These are phyloP conservation scores for Thelonectria discophora DNA, from an alignment of 2,329 filamentous ascomycete species.

Conservation along the genomic window DNA sequence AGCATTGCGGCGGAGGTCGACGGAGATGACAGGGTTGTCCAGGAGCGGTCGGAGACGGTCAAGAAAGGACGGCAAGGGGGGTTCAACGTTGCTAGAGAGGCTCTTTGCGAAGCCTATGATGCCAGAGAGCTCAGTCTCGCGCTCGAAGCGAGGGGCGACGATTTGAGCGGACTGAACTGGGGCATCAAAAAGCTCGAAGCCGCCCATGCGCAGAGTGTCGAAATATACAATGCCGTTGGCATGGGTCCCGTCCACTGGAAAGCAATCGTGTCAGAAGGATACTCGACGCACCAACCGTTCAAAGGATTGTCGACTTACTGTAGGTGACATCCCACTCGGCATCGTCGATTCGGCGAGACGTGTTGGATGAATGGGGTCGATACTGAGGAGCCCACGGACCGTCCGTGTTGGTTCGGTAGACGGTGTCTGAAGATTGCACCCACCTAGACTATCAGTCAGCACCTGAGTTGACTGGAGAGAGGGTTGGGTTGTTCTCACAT, in stretches of 20 bases:
- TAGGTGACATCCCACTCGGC: constrained; percentile 61
- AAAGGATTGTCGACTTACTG: constrained; percentile 50
- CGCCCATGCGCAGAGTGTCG: constrained; percentile 59
- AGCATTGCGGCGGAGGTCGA: constrained; percentile 58
- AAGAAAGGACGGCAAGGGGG: constrained; percentile 55
- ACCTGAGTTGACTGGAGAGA: background rate
- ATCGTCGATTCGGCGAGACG: constrained; percentile 52
- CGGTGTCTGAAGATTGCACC: constrained; percentile 62
- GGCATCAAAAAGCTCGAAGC: constrained; percentile 54
- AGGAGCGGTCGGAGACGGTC: constrained; percentile 54
- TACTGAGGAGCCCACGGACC: constrained; percentile 53
- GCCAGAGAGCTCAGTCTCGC: constrained; percentile 55
- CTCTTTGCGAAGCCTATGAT: constrained; percentile 62
- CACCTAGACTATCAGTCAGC: constrained; percentile 51
- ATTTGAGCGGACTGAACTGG: constrained; percentile 59
- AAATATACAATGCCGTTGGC: constrained; percentile 60
- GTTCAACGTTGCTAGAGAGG: constrained; percentile 54
- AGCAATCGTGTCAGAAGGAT: background rate
- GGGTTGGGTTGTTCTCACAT: constrained; percentile 63
- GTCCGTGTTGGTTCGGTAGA: constrained; percentile 45
- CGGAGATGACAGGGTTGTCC: constrained; percentile 56
- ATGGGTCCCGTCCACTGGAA: constrained; percentile 54
- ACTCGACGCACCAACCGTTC: background rate
- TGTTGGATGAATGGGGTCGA: constrained; percentile 55
- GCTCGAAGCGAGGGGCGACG: constrained; percentile 55